phyloP scores from a whole-genome alignment of 192 early-diverging fungal genomes.

The Entophlyctis helioformis region DNA sequence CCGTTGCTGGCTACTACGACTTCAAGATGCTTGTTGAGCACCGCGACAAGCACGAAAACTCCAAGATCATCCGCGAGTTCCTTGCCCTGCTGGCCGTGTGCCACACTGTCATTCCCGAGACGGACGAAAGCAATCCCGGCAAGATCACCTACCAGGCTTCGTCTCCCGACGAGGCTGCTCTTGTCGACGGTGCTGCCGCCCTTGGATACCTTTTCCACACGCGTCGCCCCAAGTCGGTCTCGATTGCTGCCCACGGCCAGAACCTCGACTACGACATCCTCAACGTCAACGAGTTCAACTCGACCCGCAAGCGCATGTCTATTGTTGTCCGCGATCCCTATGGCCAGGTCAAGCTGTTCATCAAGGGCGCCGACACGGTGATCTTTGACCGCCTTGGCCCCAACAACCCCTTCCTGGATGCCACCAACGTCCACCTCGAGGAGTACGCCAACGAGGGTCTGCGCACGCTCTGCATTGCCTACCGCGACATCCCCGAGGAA shows the following conservation, averaged over 20 bases:
- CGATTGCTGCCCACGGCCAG: constrained; percentile 24
- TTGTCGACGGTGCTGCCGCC: constrained; percentile 55
- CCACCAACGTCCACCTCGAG: constrained; percentile 30
- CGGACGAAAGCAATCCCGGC: constrained; percentile 36
- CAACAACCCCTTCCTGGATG: constrained; percentile 22
- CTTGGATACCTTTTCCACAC: constrained; percentile 47
- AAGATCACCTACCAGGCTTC: constrained; percentile 88
- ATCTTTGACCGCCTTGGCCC: constrained; percentile 77
- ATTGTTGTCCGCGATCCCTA: constrained; percentile 77
- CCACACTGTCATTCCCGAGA: constrained; percentile 98
- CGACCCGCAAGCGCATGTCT: constrained; percentile 95
- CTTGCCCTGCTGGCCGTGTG: constrained; percentile 81
- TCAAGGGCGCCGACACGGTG: constrained; percentile 96
- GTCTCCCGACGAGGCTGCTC: constrained; percentile 92
- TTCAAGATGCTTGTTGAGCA: constrained; percentile 21
- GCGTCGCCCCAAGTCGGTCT: constrained; percentile 38
- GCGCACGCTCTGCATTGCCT: constrained; percentile 90
- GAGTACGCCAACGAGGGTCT: constrained; percentile 95
- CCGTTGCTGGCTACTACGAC: constrained; percentile 29
- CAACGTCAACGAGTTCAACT: constrained; percentile 96
- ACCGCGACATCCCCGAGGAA: constrained; percentile 75
- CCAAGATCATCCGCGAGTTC: constrained; percentile 67
- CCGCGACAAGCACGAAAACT: constrained; percentile 19
- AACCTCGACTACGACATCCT: constrained; percentile 78
- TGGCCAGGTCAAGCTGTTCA: constrained; percentile 71